Conservation (phyloP, 2,329 filamentous ascomycete species). For the Fusarium newnesense region DNA sequence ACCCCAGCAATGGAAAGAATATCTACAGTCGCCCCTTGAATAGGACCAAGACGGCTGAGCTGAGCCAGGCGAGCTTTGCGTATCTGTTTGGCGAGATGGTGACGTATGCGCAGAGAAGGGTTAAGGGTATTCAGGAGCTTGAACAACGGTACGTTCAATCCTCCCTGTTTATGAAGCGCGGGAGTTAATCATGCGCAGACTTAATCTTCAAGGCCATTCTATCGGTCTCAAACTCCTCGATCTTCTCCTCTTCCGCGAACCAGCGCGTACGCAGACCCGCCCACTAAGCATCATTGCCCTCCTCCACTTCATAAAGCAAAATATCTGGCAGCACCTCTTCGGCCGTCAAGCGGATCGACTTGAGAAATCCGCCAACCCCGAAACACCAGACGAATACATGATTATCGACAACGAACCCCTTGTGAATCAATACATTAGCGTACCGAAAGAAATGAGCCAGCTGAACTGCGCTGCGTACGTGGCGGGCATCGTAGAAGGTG, state of each 20-base stretch:
- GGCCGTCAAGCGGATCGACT: slow-evolving; percentile 89
- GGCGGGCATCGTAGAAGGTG: slow-evolving; percentile 93
- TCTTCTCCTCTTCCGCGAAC: slow-evolving; percentile 87
- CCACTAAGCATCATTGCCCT: slow-evolving; percentile 90
- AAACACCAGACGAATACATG: slow-evolving; percentile 96
- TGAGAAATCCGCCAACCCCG: slow-evolving; percentile 84
- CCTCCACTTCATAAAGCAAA: slow-evolving; percentile 94
- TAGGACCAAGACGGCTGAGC: slow-evolving; percentile 85
- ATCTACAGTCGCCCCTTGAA: slow-evolving; percentile 98
- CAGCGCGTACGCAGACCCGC: slow-evolving; percentile 75
- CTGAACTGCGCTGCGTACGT: slow-evolving; percentile 97
- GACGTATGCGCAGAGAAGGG: slow-evolving; percentile 88
- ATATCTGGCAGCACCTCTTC: slow-evolving; percentile 93
- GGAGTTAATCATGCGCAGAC: slow-evolving; percentile 57
- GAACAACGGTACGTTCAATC: slow-evolving; percentile 77
- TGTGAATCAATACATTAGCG: slow-evolving; percentile 92
- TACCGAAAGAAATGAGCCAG: slow-evolving; percentile 95
- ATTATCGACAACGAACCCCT: slow-evolving; percentile 98
- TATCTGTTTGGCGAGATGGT: slow-evolving; percentile 98
- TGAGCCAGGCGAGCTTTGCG: slow-evolving; percentile 93
- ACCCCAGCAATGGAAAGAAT: slow-evolving; percentile 93
- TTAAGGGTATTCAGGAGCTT: slow-evolving; percentile 92
- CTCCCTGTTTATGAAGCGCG: not conserved
- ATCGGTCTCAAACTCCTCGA: slow-evolving; percentile 95
- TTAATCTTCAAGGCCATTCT: slow-evolving; percentile 92